Evolutionary conservation across 164 flowering plant genomes (phyloP).

Genomic region (Cinnamomum micranthum): DNA sequence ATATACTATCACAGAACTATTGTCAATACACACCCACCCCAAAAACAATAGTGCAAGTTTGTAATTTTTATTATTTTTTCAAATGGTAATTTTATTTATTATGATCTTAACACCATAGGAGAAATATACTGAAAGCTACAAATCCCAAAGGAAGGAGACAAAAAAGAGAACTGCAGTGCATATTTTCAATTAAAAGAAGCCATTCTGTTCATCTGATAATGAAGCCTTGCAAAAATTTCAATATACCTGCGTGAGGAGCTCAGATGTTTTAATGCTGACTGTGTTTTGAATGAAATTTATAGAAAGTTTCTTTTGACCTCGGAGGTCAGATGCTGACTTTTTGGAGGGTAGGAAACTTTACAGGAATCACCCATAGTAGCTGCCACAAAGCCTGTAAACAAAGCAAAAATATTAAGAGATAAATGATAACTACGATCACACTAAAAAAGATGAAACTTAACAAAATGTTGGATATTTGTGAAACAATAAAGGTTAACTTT

Average conservation of each 20-base stretch:
- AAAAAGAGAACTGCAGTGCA: neutral
- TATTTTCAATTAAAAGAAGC: neutral
- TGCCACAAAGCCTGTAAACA: constrained; percentile 88
- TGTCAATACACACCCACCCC: too few species aligned
- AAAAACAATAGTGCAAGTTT: too few species aligned
- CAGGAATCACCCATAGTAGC: constrained; percentile 76
- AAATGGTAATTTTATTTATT: too few species aligned
- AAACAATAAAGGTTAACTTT: too few species aligned
- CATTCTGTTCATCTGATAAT: neutral
- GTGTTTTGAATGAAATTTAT: constrained; percentile 57
- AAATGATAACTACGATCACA: neutral
- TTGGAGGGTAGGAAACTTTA: constrained; percentile 25
- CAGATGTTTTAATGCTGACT: constrained; percentile 65
- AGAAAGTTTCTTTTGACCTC: constrained; percentile 37
- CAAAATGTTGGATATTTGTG: too few species aligned
- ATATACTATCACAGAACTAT: too few species aligned
- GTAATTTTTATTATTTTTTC: too few species aligned
- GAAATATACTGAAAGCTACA: too few species aligned
- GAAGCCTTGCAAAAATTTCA: too few species aligned
- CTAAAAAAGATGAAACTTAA: neutral
- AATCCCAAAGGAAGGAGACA: neutral
- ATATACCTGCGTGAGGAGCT: constrained; percentile 84
- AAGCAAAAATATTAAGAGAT: constrained; percentile 4
- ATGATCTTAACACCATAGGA: too few species aligned
- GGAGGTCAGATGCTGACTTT: constrained; percentile 31